Conservation (phyloP, 257 asterid species). For the Solanum bukasovii region DNA sequence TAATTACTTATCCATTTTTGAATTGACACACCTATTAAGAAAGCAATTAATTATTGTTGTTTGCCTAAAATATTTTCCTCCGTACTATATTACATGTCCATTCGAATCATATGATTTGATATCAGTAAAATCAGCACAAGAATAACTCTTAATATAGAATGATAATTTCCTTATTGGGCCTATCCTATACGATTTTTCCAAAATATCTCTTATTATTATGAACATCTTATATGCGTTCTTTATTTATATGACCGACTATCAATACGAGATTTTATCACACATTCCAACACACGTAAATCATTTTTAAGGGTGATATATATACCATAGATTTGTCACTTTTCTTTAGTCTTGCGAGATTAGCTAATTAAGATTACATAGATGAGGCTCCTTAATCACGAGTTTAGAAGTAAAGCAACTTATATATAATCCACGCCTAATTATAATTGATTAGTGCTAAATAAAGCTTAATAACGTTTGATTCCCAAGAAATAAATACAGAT, state of each 20-base stretch:
- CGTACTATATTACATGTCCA: background rate
- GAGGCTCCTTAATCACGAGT: background rate
- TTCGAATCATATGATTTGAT: background rate
- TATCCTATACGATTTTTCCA: background rate
- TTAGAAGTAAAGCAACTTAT: background rate
- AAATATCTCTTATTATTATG: background rate
- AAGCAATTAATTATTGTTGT: background rate
- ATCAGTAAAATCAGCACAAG: background rate
- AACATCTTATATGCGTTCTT: background rate
- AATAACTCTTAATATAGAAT: background rate
- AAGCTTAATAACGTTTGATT: background rate
- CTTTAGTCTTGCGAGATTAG: background rate
- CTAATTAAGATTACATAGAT: background rate
- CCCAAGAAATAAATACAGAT: background rate
- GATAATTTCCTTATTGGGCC: background rate
- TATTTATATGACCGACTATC: background rate
- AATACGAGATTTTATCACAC: background rate
- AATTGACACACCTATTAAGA: too few species aligned
- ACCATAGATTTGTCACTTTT: background rate
- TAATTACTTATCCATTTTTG: too few species aligned
- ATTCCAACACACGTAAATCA: background rate
- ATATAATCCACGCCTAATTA: background rate
- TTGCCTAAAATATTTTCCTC: background rate
- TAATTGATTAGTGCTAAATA: background rate
- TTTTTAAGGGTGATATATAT: background rate